Percentiles rank a stretch among this genome's conserved stretches.
Evolutionary conservation across 2,329 filamentous ascomycete species (phyloP).

Genomic region (Ophiostoma triangulosporum): DNA sequence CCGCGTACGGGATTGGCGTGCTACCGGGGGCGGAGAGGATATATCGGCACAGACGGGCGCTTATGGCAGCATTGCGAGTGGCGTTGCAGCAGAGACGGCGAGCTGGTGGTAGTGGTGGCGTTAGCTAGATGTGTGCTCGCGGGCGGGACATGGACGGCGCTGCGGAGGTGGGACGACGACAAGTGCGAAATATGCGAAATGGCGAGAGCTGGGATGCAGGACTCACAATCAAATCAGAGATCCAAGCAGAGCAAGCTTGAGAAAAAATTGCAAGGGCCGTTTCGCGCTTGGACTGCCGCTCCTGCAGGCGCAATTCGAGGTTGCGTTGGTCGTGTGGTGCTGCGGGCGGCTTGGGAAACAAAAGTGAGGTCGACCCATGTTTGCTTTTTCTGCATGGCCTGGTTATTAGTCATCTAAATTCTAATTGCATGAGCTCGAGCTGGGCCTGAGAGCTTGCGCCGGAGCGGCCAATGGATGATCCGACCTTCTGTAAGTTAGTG

Average conservation of each 20-base stretch:
- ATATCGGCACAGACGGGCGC: neutral
- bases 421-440: neutral
- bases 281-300: neutral
- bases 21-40: neutral
- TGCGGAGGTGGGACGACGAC: neutral
- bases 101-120: neutral
- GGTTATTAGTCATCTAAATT: slow-evolving; percentile 1
- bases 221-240: neutral
- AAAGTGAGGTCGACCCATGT: neutral
- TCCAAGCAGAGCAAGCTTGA: neutral
- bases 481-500: neutral
- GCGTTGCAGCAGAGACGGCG: neutral
- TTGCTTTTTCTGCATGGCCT: slow-evolving; percentile 1
- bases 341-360: neutral
- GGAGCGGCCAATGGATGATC: slow-evolving; percentile 10
- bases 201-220: neutral
- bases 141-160: neutral
- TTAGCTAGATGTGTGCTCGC: neutral
- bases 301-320: neutral
- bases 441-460: slow-evolving; percentile 6
- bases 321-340: neutral
- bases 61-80: neutral
- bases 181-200: neutral
- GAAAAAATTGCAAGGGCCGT: neutral
- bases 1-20: neutral